phyloP scores from a whole-genome alignment of 805 yeast species.

The Teunomyces pallodes region DNA sequence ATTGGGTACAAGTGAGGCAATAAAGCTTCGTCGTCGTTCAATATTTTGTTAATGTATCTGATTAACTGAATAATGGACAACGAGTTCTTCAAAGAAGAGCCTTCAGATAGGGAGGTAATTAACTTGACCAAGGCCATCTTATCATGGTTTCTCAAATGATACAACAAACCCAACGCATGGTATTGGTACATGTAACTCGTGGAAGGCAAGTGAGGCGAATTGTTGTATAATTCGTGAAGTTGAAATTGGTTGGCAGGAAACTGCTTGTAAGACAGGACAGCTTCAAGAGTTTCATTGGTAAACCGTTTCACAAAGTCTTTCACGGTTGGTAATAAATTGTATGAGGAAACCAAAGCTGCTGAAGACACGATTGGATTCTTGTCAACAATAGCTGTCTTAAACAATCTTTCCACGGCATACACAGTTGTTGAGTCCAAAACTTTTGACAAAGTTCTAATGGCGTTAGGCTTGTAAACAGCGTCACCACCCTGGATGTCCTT shows the following conservation, averaged over 20 bases:
- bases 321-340: slow-evolving; percentile 85
- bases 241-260: slow-evolving; percentile 50
- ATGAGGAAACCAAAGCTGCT: slow-evolving; percentile 91
- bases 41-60: slow-evolving; percentile 71
- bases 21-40: slow-evolving; percentile 68
- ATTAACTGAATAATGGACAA: slow-evolving; percentile 84
- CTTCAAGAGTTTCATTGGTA: slow-evolving; percentile 91
- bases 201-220: slow-evolving; percentile 51
- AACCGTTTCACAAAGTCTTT: slow-evolving; percentile 91
- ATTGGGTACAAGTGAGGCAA: slow-evolving; percentile 59
- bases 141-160: slow-evolving; percentile 85
- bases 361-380: slow-evolving; percentile 82
- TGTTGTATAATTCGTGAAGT: slow-evolving; percentile 55
- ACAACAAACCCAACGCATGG: slow-evolving; percentile 90
- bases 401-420: slow-evolving; percentile 86
- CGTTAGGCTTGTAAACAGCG: slow-evolving; percentile 84
- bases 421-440: slow-evolving; percentile 90
- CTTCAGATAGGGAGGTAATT: slow-evolving; percentile 71
- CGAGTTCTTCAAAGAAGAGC: slow-evolving; percentile 66
- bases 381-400: slow-evolving; percentile 91
- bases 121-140: slow-evolving; percentile 90
- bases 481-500: slow-evolving; percentile 94
- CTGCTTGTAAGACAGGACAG: slow-evolving; percentile 63
- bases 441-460: slow-evolving; percentile 85
- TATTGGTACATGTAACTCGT: slow-evolving; percentile 87